Evolutionary conservation across 139 green algal genomes (phyloP).

Genomic region (Bryopsis sp.): DNA sequence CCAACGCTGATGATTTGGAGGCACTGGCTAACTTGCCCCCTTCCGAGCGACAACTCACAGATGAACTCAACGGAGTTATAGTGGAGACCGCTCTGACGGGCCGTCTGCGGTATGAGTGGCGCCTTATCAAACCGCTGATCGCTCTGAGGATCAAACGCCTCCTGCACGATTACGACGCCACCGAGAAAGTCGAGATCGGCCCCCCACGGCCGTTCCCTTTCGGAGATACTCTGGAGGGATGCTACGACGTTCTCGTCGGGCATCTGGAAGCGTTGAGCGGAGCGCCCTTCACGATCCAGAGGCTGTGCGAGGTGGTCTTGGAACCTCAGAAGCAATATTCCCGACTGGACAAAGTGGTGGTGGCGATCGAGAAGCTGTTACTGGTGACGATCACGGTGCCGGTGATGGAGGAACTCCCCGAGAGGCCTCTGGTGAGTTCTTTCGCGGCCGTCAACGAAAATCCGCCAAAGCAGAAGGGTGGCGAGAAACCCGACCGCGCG

Average conservation of each 20-base stretch:
- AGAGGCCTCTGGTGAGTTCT: constrained; percentile 14
- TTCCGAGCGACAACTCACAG: constrained; percentile 24
- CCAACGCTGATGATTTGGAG: too few relatives aligned
- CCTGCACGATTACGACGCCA: constrained; percentile 18
- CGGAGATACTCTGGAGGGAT: constrained; percentile 18
- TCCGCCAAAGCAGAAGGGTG: too few relatives aligned
- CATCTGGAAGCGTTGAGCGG: constrained; percentile 31
- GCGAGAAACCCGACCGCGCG: too few relatives aligned
- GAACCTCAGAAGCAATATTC: constrained; percentile 62
- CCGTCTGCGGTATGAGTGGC: constrained; percentile 43
- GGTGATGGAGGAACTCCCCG: constrained; percentile 17
- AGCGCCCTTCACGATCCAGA: constrained; percentile 65
- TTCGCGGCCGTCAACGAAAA: constrained; percentile 43
- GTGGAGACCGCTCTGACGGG: constrained; percentile 41
- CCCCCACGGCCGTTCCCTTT: constrained; percentile 28
- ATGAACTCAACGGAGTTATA: constrained; percentile 35
- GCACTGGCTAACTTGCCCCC: too few relatives aligned
- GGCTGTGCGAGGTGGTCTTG: constrained; percentile 62
- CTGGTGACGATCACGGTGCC: constrained; percentile 32
- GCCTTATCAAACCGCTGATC: constrained; percentile 40
- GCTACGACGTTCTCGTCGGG: constrained; percentile 26
- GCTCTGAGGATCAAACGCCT: constrained; percentile 34
- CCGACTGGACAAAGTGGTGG: constrained; percentile 45
- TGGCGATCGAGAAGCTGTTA: constrained; percentile 50
- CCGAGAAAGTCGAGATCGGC: constrained; percentile 30